A percentile compares a stretch with the other conserved stretches of the same genome.
These are phyloP conservation scores for Cenchrus fungigraminus DNA, from an alignment of 176 grass and related monocot genomes.

Conservation along the genomic window DNA sequence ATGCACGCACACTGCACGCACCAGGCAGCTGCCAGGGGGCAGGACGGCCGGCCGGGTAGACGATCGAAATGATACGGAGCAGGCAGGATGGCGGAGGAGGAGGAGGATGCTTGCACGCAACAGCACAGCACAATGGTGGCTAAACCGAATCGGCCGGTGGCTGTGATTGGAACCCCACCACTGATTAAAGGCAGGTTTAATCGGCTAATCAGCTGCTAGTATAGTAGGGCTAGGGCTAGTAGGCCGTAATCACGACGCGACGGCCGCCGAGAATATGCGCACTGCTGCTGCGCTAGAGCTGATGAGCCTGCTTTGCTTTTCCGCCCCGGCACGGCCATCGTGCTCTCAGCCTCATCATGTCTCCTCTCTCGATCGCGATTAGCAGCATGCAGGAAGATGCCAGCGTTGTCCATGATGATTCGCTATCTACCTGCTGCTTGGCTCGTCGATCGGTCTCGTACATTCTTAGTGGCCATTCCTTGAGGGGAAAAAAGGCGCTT, in stretches of 20 bases:
- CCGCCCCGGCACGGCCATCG: constrained; percentile 24
- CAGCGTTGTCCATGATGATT: not conserved
- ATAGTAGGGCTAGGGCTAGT: not conserved
- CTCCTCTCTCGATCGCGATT: constrained; percentile 6
- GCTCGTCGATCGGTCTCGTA: not conserved
- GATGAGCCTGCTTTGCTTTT: constrained; percentile 24
- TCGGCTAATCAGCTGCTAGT: not conserved
- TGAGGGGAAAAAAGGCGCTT: not conserved
- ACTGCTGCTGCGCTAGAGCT: no score
- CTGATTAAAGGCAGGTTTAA: constrained; percentile 38
- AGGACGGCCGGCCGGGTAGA: no score
- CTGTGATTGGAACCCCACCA: constrained; percentile 26
- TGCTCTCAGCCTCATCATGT: constrained; percentile 51
- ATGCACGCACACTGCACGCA: not conserved
- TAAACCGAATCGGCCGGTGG: constrained; percentile 18
- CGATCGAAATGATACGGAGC: not conserved
- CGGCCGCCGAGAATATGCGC: not conserved
- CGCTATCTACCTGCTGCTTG: not conserved
- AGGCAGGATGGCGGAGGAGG: constrained; percentile 23
- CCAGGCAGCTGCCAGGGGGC: no score
- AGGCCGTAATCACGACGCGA: constrained; percentile 21
- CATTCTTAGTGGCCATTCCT: not conserved
- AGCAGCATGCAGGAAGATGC: not conserved
- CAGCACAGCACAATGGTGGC: not conserved
- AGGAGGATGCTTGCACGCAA: constrained; percentile 57